Percentiles rank a stretch among this genome's conserved stretches.
These are phyloP conservation scores for Phytophthora colocasiae DNA, from an alignment of 352 stramenopile species.

Conservation along the genomic window DNA sequence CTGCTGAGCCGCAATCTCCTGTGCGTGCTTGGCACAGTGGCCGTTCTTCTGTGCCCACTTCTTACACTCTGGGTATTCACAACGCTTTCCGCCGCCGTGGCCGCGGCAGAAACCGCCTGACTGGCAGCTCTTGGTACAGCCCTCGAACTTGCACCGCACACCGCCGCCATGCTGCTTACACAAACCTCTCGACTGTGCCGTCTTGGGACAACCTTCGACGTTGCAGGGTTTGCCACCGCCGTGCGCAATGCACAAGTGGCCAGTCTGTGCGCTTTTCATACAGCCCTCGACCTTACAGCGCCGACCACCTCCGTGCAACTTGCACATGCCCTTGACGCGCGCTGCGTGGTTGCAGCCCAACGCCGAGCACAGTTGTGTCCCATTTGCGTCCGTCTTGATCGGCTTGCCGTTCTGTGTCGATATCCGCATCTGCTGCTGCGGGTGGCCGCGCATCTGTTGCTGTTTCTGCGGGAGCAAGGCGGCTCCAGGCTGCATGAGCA, in stretches of 20 bases:
- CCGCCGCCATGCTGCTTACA: constrained; percentile 89
- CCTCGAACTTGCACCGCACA: constrained; percentile 88
- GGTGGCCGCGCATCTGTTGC: constrained; percentile 40
- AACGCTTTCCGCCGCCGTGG: constrained; percentile 86
- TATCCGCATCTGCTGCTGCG: constrained; percentile 48
- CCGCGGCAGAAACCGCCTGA: constrained; percentile 86
- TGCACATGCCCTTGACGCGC: constrained; percentile 88
- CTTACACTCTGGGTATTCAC: constrained; percentile 83
- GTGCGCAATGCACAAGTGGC: constrained; percentile 86
- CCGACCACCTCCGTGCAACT: constrained; percentile 78
- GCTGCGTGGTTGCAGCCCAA: constrained; percentile 82
- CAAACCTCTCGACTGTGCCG: constrained; percentile 81
- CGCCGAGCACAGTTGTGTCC: constrained; percentile 76
- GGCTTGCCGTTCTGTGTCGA: constrained; percentile 65
- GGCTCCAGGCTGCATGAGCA: constrained; percentile 69
- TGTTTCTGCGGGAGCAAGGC: constrained; percentile 51
- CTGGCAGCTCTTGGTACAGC: constrained; percentile 89
- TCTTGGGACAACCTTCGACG: constrained; percentile 87
- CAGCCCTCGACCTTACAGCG: constrained; percentile 89
- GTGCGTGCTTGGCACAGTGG: constrained; percentile 87
- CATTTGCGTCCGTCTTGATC: constrained; percentile 55
- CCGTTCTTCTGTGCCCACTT: constrained; percentile 91
- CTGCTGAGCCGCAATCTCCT: constrained; percentile 75
- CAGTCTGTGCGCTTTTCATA: constrained; percentile 89
- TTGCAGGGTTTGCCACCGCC: constrained; percentile 87